These are phyloP conservation scores for Tricholoma furcatifolium DNA, from an alignment of 768 basidiomycete genomes.

Conservation along the genomic window DNA sequence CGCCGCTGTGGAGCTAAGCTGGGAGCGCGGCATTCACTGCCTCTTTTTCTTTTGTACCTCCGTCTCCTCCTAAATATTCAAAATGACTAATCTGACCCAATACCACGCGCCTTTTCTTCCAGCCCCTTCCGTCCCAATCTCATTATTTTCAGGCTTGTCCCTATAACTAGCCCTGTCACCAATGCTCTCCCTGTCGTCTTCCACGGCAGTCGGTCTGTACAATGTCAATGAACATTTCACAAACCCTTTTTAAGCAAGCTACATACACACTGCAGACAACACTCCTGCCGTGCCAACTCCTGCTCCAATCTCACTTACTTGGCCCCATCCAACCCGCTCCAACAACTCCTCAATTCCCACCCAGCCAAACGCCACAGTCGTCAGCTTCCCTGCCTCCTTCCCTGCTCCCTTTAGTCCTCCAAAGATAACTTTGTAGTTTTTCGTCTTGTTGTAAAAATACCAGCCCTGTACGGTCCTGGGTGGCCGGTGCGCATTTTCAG, in stretches of 20 bases:
- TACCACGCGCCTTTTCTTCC: conserved; percentile 21
- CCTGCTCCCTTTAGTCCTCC: conserved; percentile 71
- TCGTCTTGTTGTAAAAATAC: conserved; percentile 97
- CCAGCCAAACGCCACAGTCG: conserved; percentile 37
- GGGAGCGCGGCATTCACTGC: neutral
- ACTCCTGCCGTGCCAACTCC: conserved; percentile 61
- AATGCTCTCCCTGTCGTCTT: conserved; percentile 45
- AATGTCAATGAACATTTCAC: conserved; percentile 1
- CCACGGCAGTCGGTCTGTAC: conserved; percentile 58
- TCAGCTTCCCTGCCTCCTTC: conserved; percentile 51
- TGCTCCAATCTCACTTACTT: conserved; percentile 54
- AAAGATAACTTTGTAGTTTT: conserved; percentile 83
- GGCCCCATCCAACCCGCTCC: conserved; percentile 33
- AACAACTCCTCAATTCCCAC: conserved; percentile 44
- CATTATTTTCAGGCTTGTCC: conserved; percentile 49
- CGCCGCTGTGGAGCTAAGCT: conserved; percentile 12
- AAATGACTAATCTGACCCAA: conserved; percentile 13
- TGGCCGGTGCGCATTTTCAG: conserved; percentile 89
- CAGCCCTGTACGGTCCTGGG: conserved; percentile 87
- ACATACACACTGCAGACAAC: conserved; percentile 56
- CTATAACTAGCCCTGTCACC: conserved; percentile 57
- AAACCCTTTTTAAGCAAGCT: conserved; percentile 4
- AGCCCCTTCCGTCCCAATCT: conserved; percentile 33
- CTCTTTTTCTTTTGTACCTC: neutral
- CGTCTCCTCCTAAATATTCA: conserved; percentile 7